Evolutionary conservation across 2,329 filamentous ascomycete genomes (phyloP).

Genomic region (Rutstroemia sp.): DNA sequence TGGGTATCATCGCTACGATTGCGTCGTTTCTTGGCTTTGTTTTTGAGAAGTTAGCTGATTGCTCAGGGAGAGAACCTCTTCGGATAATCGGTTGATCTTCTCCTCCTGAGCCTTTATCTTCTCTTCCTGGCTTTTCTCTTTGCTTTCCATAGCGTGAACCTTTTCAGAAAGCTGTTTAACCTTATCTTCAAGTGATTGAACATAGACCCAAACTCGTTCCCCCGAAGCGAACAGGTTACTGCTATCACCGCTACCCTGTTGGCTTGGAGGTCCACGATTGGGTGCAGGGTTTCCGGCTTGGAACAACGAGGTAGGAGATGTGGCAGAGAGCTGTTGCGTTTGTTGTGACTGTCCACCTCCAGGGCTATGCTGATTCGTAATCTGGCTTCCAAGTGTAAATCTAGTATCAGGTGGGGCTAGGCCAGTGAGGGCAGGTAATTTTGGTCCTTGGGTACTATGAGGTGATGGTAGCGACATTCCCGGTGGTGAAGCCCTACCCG

Average conservation of each 20-base stretch:
- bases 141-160: conserved; percentile 34
- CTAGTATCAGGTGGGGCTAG: conserved; percentile 29
- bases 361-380: conserved; percentile 18
- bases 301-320: conserved; percentile 26
- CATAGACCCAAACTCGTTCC: conserved; percentile 62
- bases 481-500: conserved; percentile 44
- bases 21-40: conserved; percentile 14
- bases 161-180: conserved; percentile 41
- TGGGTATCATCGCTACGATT: conserved; percentile 20
- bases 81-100: conserved; percentile 25
- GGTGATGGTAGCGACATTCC: conserved; percentile 27
- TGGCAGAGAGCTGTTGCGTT: conserved; percentile 18
- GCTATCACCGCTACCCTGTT: conserved; percentile 40
- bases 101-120: conserved; percentile 15
- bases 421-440: conserved; percentile 27
- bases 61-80: conserved; percentile 24
- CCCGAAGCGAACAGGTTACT: conserved; percentile 59
- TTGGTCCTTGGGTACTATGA: conserved; percentile 24
- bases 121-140: conserved; percentile 24
- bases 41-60: conserved; percentile 21
- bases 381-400: conserved; percentile 27
- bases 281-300: conserved; percentile 39
- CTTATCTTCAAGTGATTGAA: conserved; percentile 60
- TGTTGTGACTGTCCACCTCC: conserved; percentile 18
- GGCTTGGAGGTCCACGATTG: conserved; percentile 15